Evolutionary conservation across 495 filamentous ascomycete genomes (phyloP).

Genomic region (Cercophora newfieldiana): DNA sequence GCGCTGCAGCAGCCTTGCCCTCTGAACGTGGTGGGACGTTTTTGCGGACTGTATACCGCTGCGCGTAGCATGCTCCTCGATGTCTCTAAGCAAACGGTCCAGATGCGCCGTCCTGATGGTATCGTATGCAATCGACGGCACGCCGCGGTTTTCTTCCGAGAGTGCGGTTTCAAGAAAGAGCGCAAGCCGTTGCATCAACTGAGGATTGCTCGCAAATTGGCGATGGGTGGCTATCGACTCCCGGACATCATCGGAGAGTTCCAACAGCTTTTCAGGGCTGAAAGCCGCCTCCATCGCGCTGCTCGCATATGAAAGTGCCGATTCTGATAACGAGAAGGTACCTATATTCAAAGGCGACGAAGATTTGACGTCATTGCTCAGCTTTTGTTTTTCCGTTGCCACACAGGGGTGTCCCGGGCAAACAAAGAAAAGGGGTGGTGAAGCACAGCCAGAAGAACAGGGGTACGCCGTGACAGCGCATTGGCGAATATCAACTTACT

Average conservation of each 20-base stretch:
- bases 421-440: not conserved
- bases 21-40: constrained; percentile 20
- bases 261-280: not conserved
- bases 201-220: not conserved
- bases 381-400: not conserved
- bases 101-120: constrained; percentile 42
- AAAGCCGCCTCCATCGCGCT: constrained; percentile 1
- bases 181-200: constrained; percentile 32
- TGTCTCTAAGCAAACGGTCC: constrained; percentile 43
- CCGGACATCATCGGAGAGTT: constrained; percentile 4
- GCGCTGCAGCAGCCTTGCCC: constrained; percentile 37
- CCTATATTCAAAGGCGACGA: not conserved
- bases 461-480: not conserved
- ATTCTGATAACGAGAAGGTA: constrained; percentile 3
- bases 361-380: constrained; percentile 7
- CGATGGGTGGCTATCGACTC: not conserved
- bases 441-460: not conserved
- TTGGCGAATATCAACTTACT: not conserved
- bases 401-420: not conserved
- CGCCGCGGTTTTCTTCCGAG: constrained; percentile 28
- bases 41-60: not conserved
- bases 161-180: constrained; percentile 39
- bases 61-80: constrained; percentile 14
- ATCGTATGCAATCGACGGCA: constrained; percentile 27
- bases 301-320: not conserved